Base-by-base conservation (phyloP, 257 asterid genomes). In the Ilex aquifolium region DNA sequence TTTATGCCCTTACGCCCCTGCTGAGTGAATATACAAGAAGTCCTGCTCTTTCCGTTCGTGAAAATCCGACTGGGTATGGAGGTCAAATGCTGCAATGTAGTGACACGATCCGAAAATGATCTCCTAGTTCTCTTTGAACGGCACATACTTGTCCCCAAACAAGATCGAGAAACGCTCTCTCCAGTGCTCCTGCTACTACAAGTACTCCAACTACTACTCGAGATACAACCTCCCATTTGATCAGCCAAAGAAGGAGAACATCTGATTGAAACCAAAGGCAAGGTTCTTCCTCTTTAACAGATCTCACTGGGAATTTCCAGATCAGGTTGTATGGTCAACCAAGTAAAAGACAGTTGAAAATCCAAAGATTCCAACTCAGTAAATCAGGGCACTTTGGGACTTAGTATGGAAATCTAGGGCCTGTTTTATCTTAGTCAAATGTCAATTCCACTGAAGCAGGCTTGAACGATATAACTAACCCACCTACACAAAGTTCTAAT, bases 1-100 rank as follows among this genome's bases (percentile, higher is more conserved):
- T 92, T 92, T 68, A 92, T 85, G 78, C 99, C 99, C 71, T 92
- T 92, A 59, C 99, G 87, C 2, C 99, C 99, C 72, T 92, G 99
- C 76, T 92, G 99, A 70, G 99, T 92, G 74, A 82, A 92, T 77
- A 92, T 79, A 82, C 99, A 92, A 63, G 99, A 85, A 74, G 76
- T 78, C 63, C 69, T 79, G 73, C 86, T 89, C 76, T 80, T 82
- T 10, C 95, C 99, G 30, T 92, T 92, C 60, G 93, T 55, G 74
- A 83, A 80, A 71, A 85, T 85, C 65, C 97, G 87, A 61, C 82
- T 92, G 29, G 90, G 95, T 69, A 90, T 69, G 3, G 96, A 83
- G 31, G 91, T 70, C 67, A 90, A 82, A 63, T 90, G 86, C 72
- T 81, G 94, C 79, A 83, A 74, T 49, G 82, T 73, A 17, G 87